Percentiles rank a stretch among this genome's conserved stretches.
Conservation (phyloP, 192 early-diverging fungal genomes). For the Entomortierella chlamydospora region DNA sequence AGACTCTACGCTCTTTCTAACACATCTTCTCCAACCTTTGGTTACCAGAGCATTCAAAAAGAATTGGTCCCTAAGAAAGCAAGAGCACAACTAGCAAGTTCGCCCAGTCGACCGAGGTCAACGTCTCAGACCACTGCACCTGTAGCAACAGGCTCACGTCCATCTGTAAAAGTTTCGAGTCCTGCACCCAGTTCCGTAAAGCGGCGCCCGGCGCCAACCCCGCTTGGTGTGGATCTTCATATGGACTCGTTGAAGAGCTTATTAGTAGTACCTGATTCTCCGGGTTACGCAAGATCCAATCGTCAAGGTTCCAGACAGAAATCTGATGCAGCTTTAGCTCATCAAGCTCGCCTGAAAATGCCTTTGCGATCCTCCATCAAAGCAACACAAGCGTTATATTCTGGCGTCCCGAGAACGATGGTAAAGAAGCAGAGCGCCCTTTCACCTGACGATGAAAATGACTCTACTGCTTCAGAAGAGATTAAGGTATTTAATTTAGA, state of each 20-base stretch:
- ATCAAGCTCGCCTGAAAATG: slow-evolving; percentile 45
- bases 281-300: slow-evolving; percentile 6
- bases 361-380: slow-evolving; percentile 35
- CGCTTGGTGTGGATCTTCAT: slow-evolving; percentile 37
- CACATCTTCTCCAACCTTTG: no score
- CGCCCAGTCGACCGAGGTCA: slow-evolving; percentile 16
- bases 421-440: slow-evolving; percentile 25
- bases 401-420: slow-evolving; percentile 28
- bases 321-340: slow-evolving; percentile 39
- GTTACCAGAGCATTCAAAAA: slow-evolving; percentile 45
- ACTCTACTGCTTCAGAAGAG: slow-evolving; percentile 44
- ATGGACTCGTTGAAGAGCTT: slow-evolving; percentile 49
- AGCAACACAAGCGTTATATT: slow-evolving; percentile 36
- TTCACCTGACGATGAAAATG: slow-evolving; percentile 48
- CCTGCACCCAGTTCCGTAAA: background rate
- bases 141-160: background rate
- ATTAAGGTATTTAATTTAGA: no score
- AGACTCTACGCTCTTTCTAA: no score
- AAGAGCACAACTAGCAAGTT: background rate
- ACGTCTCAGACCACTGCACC: background rate
- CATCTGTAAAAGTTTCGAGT: background rate
- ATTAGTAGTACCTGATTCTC: slow-evolving; percentile 33
- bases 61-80: slow-evolving; percentile 25
- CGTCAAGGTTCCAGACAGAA: slow-evolving; percentile 23
- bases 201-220: slow-evolving; percentile 18